phyloP scores from a whole-genome alignment of 2,329 filamentous ascomycete genomes.

The Hymenotorrendiella dingleyae region DNA sequence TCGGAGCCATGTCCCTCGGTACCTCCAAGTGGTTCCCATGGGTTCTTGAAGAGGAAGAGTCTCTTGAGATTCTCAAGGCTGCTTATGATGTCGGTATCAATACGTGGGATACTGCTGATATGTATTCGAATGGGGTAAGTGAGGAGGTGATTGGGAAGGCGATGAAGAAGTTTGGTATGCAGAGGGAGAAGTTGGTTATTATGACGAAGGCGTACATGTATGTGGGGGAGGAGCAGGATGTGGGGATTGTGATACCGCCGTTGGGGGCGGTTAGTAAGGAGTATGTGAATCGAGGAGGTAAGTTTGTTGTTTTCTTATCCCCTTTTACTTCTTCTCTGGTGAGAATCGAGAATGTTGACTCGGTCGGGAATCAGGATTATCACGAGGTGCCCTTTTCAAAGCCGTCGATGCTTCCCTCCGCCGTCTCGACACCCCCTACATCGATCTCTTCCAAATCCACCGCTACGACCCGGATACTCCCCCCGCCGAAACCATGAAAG shows the following conservation, averaged over 20 bases:
- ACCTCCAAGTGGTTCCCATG: conserved; percentile 43
- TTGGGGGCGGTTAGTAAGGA: conserved; percentile 39
- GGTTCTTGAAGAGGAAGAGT: conserved; percentile 49
- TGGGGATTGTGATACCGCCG: conserved; percentile 26
- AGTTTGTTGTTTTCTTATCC: too few relatives aligned
- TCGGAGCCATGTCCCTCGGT: conserved; percentile 59
- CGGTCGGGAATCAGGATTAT: conserved; percentile 51
- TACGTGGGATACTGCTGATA: conserved; percentile 48
- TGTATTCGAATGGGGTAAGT: conserved; percentile 49
- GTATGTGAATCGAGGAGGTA: conserved; percentile 37
- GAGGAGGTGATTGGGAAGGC: conserved; percentile 51
- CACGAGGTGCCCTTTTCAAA: conserved; percentile 58
- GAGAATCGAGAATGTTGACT: too few relatives aligned
- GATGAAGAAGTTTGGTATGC: conserved; percentile 51
- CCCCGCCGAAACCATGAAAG: conserved; percentile 53
- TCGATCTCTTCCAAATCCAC: conserved; percentile 57
- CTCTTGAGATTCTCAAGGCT: conserved; percentile 20
- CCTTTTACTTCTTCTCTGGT: neutral
- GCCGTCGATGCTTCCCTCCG: conserved; percentile 55
- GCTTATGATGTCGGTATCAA: conserved; percentile 37
- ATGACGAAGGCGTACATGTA: too few relatives aligned
- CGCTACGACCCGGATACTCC: conserved; percentile 45
- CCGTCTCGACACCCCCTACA: conserved; percentile 48
- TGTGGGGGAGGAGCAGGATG: conserved; percentile 29
- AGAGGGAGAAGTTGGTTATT: conserved; percentile 49